Base-by-base conservation (phyloP, 2,329 filamentous ascomycete species). In the Colletotrichum acutatum region DNA sequence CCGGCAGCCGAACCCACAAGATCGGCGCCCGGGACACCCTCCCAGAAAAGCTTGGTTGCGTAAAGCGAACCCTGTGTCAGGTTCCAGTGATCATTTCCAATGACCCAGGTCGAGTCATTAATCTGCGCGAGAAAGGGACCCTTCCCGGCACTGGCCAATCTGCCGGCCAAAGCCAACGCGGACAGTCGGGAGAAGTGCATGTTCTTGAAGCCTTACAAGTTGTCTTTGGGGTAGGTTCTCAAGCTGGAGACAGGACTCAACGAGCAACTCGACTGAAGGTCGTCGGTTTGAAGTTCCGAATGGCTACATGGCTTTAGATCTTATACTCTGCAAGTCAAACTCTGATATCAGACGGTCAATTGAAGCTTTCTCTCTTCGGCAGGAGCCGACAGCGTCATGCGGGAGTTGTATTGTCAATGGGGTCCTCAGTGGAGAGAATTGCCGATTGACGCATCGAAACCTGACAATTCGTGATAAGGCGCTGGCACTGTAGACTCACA, bases 71-170 rank as follows among this genome's bases (percentile, higher is more conserved):
- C 72, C 28, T 74, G 71, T 12, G 74, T 74, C n/a, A 75, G 26
- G 56, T 75, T 75, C 74, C 74, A 75, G 22, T 66, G 57, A 30
- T 72, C 74, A 26, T 75, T 75, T 28, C 72, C 74, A 22, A 75
- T 75, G 60, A 74, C 26, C 72, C 68, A 74, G 16, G 68, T 68
- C 9, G 62, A 63, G n/a, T 70, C 63, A 12, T 68, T 56, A 34
- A 74, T 42, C 49, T 66, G 30, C 19, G 72, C 49, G 7, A 75
- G 58, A 34, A 75, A 75, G 2, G 72, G 72, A 6, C 70, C 73
- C 30, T 46, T 73, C 42, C 28, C 66, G 46, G 70, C 73, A 22
- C 61, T 62, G 22, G 49, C 70, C 34, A 61, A 24, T 4, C 53
- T 49, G 30, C 30, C 34, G 28, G 65, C 57, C 24, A 72, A 16